Evolutionary conservation across 768 basidiomycete species (phyloP).

Genomic region (Lactarius pseudohatsudake): DNA sequence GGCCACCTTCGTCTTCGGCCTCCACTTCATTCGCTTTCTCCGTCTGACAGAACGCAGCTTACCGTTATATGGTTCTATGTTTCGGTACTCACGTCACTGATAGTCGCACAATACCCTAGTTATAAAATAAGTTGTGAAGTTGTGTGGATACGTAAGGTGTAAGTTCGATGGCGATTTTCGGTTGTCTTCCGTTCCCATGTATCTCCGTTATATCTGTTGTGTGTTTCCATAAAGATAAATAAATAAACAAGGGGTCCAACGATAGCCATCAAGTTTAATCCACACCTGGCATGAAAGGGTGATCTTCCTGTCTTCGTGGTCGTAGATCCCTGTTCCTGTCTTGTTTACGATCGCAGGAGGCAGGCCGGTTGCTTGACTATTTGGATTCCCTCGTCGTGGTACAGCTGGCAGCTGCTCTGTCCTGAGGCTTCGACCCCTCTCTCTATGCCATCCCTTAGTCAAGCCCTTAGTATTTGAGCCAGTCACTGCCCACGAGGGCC

Average conservation of each 20-base stretch:
- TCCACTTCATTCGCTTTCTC: not conserved
- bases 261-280: too few species aligned
- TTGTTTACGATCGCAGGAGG: too few species aligned
- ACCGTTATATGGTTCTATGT: slow-evolving; percentile 11
- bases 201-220: not conserved
- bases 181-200: not conserved
- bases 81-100: not conserved
- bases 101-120: not conserved
- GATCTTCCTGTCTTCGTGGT: too few species aligned
- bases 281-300: too few species aligned
- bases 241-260: not conserved
- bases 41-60: not conserved
- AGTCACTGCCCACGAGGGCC: slow-evolving; percentile 54
- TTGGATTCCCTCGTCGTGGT: not conserved
- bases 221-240: not conserved
- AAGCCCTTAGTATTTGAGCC: slow-evolving; percentile 39
- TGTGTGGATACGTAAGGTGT: not conserved
- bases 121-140: slow-evolving; percentile 5
- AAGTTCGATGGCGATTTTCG: not conserved
- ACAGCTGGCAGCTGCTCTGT: not conserved
- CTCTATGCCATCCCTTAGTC: slow-evolving; percentile 34
- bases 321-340: too few species aligned
- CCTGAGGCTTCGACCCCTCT: slow-evolving; percentile 32
- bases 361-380: too few species aligned
- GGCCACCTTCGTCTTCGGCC: slow-evolving; percentile 12